These are phyloP conservation scores for Colletotrichum acutatum DNA, from an alignment of 2,329 filamentous ascomycete genomes.

Conservation along the genomic window DNA sequence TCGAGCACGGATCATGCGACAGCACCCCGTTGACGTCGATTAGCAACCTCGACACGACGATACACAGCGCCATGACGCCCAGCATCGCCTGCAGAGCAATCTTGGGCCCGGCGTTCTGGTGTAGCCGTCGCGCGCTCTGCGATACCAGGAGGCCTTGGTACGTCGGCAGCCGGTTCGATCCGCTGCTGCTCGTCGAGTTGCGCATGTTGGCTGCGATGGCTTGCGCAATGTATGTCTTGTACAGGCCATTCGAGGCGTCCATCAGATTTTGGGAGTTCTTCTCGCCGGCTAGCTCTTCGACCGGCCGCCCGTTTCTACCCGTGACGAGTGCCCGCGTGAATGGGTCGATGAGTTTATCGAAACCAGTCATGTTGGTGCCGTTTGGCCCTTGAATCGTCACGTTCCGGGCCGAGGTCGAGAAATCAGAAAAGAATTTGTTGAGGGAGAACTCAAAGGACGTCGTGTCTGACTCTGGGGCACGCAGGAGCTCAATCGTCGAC, in stretches of 20 bases:
- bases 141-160: constrained; percentile 32
- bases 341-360: constrained; percentile 23
- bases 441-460: constrained; percentile 7
- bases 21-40: constrained; percentile 40
- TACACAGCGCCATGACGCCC: constrained; percentile 42
- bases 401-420: background rate
- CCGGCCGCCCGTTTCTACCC: constrained; percentile 24
- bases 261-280: constrained; percentile 35
- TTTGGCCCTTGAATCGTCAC: background rate
- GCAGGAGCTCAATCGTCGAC: constrained; percentile 17
- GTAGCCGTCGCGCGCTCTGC: constrained; percentile 32
- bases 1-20: constrained; percentile 44
- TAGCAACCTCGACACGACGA: constrained; percentile 38
- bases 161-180: constrained; percentile 11
- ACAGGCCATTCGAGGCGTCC: constrained; percentile 36
- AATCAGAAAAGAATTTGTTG: constrained; percentile 1
- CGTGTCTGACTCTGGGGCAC: background rate
- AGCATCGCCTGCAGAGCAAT: constrained; percentile 44
- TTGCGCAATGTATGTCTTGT: constrained; percentile 42
- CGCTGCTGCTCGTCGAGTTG: constrained; percentile 13
- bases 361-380: background rate
- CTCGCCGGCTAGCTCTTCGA: constrained; percentile 35
- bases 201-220: constrained; percentile 42
- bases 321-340: constrained; percentile 38
- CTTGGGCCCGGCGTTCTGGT: constrained; percentile 42